A percentile compares a stretch with the other conserved stretches of the same genome.
Conservation (phyloP, 495 filamentous ascomycete genomes). For the Hypoxylon crocopeplum region DNA sequence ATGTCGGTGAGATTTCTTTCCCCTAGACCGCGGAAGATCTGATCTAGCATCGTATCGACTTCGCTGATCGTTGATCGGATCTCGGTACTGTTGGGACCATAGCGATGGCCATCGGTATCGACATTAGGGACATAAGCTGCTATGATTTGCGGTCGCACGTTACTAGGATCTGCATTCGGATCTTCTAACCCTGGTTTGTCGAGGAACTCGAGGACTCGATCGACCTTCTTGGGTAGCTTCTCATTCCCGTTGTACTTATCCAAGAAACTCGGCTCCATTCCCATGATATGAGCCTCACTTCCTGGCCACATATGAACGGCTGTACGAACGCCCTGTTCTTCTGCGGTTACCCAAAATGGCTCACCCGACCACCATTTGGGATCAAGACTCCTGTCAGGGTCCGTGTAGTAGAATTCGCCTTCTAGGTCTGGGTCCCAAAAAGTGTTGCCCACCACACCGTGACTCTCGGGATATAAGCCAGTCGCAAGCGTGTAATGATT, state of each 20-base stretch:
- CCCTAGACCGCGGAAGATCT: constrained; percentile 77
- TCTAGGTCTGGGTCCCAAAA: constrained; percentile 84
- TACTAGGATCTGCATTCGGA: constrained; percentile 34
- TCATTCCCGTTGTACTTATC: constrained; percentile 87
- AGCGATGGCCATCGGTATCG: constrained; percentile 83
- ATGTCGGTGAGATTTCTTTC: constrained; percentile 83
- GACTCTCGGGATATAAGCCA: constrained; percentile 88
- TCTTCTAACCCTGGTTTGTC: constrained; percentile 77
- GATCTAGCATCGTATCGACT: constrained; percentile 80
- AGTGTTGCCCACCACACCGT: constrained; percentile 91
- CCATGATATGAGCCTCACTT: constrained; percentile 78
- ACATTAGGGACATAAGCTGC: constrained; percentile 94
- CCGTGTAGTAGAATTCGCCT: constrained; percentile 87
- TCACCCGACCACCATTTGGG: constrained; percentile 94
- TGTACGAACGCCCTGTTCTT: constrained; percentile 72
- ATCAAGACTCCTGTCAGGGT: constrained; percentile 73
- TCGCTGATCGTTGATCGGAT: constrained; percentile 73
- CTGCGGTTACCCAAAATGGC: constrained; percentile 91
- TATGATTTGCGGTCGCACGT: constrained; percentile 81
- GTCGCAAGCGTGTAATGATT: constrained; percentile 97
- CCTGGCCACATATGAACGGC: constrained; percentile 99
- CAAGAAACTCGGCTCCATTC: constrained; percentile 72
- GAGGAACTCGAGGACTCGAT: constrained; percentile 76
- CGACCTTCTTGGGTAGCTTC: constrained; percentile 72
- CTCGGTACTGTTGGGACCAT: constrained; percentile 93